Evolutionary conservation across 1,284 basidiomycete species (phyloP).

Genomic region (Melampsora larici-populina): DNA sequence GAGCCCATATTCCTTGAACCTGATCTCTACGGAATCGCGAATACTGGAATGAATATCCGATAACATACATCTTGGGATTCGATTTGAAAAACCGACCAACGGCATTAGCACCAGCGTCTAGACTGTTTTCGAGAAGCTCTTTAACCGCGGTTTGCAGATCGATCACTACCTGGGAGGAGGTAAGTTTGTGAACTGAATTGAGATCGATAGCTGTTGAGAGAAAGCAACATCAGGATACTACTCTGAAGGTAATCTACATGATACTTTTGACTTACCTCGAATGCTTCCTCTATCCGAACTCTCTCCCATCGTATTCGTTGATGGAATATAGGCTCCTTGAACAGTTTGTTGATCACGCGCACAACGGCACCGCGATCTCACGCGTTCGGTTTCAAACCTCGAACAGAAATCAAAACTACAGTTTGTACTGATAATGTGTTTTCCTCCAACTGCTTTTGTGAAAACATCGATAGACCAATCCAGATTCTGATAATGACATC

Average conservation of each 20-base stretch:
- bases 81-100: conserved; percentile 64
- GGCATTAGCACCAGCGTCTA: conserved; percentile 83
- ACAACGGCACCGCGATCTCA: no score
- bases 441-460: background rate
- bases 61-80: background rate
- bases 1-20: conserved; percentile 83
- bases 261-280: background rate
- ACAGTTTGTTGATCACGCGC: no score
- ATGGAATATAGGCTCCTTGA: background rate
- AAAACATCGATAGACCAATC: background rate
- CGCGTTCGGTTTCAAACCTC: no score
- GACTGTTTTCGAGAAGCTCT: conserved; percentile 91
- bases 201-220: conserved; percentile 65
- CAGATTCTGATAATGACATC: background rate
- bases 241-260: no score
- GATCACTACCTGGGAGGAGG: conserved; percentile 89
- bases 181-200: conserved; percentile 74
- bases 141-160: conserved; percentile 90
- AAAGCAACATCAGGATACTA: background rate
- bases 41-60: background rate
- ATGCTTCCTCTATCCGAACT: background rate
- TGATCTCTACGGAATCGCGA: conserved; percentile 65
- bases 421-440: no score
- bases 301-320: background rate
- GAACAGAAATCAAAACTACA: no score